Conservation (phyloP, 371 early-diverging fungal species). For the Mortierella sp. region DNA sequence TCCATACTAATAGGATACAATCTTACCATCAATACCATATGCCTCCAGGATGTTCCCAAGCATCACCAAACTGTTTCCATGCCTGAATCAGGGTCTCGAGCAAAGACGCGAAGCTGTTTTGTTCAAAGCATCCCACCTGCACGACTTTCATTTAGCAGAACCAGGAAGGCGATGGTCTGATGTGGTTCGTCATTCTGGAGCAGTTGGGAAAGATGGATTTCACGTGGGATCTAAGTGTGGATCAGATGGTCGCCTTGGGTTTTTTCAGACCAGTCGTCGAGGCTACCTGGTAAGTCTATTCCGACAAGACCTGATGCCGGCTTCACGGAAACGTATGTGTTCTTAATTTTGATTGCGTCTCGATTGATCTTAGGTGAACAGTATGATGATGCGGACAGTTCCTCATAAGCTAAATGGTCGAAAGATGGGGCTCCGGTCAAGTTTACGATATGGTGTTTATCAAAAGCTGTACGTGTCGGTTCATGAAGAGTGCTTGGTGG, state of each 20-base stretch:
- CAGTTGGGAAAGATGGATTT: constrained; percentile 3
- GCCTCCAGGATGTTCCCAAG: constrained; percentile 35
- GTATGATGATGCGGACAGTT: constrained; percentile 44
- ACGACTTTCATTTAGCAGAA: constrained; percentile 40
- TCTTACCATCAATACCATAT: constrained; percentile 39
- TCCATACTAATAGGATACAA: constrained; percentile 10
- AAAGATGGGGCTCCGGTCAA: constrained; percentile 40
- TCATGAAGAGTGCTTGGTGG: no score
- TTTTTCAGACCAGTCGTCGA: constrained; percentile 42
- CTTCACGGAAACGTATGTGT: no score
- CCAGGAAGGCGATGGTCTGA: constrained; percentile 40
- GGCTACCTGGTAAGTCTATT: constrained; percentile 38
- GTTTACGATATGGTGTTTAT: constrained; percentile 27
- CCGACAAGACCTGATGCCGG: no score
- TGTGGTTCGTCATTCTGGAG: constrained; percentile 37
- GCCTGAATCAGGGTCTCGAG: constrained; percentile 29
- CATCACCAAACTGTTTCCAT: constrained; percentile 26
- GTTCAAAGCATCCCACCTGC: constrained; percentile 26
- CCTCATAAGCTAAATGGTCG: constrained; percentile 13
- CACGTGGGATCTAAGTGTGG: constrained; percentile 23
- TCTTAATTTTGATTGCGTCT: background rate
- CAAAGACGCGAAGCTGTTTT: constrained; percentile 32
- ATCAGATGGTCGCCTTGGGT: constrained; percentile 31
- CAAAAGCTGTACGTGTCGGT: constrained; percentile 31
- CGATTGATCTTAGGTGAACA: constrained; percentile 18